phyloP scores from a whole-genome alignment of 2,329 filamentous ascomycete genomes.

The Penicillium corylophilum region DNA sequence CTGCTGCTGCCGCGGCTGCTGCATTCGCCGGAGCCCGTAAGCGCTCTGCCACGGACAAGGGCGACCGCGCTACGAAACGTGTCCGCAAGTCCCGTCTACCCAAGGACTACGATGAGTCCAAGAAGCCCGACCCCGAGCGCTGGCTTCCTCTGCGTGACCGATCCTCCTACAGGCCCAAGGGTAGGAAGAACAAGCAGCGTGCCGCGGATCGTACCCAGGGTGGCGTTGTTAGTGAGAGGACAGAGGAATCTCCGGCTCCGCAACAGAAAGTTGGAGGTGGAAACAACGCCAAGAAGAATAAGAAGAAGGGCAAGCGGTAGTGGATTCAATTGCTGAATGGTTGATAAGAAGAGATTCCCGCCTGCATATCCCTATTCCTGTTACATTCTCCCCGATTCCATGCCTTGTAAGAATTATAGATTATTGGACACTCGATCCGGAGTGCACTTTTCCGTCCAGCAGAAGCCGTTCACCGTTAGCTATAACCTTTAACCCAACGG shows the following conservation, averaged over 20 bases:
- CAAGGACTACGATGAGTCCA: slow-evolving; percentile 64
- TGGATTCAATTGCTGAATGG: not conserved
- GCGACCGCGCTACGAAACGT: slow-evolving; percentile 40
- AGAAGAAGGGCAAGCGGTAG: slow-evolving; percentile 54
- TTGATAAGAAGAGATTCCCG: not conserved
- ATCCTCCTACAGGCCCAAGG: slow-evolving; percentile 84
- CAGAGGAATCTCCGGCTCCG: slow-evolving; percentile 51
- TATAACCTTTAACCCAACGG: slow-evolving; percentile 27
- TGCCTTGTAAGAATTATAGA: not conserved
- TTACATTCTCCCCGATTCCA: not conserved
- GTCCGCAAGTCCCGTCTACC: slow-evolving; percentile 48
- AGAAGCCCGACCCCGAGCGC: slow-evolving; percentile 82
- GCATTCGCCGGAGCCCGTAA: slow-evolving; percentile 41
- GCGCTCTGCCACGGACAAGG: slow-evolving; percentile 35
- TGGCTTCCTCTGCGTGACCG: slow-evolving; percentile 91
- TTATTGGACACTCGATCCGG: not conserved
- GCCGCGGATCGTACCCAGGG: slow-evolving; percentile 79
- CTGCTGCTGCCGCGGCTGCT: slow-evolving; percentile 31
- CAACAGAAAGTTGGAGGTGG: slow-evolving; percentile 35
- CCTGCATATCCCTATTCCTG: not conserved
- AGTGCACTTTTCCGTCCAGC: not conserved
- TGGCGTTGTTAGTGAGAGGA: slow-evolving; percentile 71
- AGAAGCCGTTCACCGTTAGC: not conserved
- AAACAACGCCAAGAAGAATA: slow-evolving; percentile 46
- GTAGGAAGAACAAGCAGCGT: slow-evolving; percentile 87